Evolutionary conservation across 306 rosid species (phyloP).

Genomic region (Sicyos baderoa): DNA sequence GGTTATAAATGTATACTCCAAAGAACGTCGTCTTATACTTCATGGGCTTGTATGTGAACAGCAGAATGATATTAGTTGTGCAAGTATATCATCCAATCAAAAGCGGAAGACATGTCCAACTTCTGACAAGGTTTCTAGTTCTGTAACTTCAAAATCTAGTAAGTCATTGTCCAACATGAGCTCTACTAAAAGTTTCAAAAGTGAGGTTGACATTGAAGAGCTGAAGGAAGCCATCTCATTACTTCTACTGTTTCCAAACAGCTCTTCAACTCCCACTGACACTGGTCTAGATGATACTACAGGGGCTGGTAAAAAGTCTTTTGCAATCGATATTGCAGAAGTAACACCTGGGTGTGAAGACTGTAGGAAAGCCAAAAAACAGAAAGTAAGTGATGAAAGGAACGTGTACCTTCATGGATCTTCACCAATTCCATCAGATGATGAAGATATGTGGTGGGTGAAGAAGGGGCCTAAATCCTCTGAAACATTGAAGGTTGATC

Average conservation of each 20-base stretch:
- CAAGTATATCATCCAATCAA: conserved; percentile 25
- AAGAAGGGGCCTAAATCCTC: conserved; percentile 62
- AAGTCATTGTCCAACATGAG: conserved; percentile 24
- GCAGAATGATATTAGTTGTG: conserved; percentile 26
- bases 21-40: conserved; percentile 73
- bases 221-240: conserved; percentile 57
- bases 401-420: conserved; percentile 43
- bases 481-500: conserved; percentile 62
- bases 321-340: conserved; percentile 47
- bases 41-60: conserved; percentile 34
- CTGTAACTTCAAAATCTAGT: conserved; percentile 36
- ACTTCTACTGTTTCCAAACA: conserved; percentile 56
- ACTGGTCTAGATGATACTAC: conserved; percentile 49
- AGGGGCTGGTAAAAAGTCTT: conserved; percentile 46
- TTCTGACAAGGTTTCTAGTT: conserved; percentile 46
- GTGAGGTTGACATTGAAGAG: conserved; percentile 51
- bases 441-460: conserved; percentile 82
- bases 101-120: conserved; percentile 35
- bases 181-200: conserved; percentile 39
- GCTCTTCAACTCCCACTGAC: conserved; percentile 29
- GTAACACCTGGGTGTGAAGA: conserved; percentile 92
- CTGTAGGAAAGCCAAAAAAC: conserved; percentile 77
- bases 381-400: conserved; percentile 63
- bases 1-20: conserved; percentile 53
- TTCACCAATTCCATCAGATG: conserved; percentile 53